Conservation (phyloP, 2,329 filamentous ascomycete species). For the Phoma sp. region DNA sequence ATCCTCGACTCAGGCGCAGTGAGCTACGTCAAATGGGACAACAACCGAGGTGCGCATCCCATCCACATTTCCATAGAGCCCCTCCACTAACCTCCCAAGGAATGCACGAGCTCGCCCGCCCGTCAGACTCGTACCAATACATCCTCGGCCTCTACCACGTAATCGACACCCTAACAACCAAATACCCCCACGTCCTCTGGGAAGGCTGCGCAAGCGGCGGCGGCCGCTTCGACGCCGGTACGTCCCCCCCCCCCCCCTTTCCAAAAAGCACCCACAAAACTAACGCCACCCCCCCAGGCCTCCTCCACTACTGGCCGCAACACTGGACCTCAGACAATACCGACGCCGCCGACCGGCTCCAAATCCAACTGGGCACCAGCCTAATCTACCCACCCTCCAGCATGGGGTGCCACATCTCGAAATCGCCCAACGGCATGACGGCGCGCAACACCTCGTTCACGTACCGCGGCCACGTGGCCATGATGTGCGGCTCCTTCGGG, state of each 20-base stretch:
- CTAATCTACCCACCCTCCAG: conserved; percentile 66
- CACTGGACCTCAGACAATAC: conserved; percentile 71
- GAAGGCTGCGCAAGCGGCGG: conserved; percentile 71
- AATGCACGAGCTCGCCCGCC: conserved; percentile 64
- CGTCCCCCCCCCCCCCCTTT: not conserved
- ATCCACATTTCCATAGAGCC: too few species aligned
- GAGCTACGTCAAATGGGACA: conserved; percentile 71
- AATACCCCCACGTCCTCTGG: conserved; percentile 68
- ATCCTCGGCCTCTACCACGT: conserved; percentile 69
- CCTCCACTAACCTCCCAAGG: conserved; percentile 27
- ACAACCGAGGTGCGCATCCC: conserved; percentile 56
- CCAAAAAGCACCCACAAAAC: too few species aligned
- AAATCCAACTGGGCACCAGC: conserved; percentile 69
- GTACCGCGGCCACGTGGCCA: conserved; percentile 69
- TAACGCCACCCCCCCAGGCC: conserved; percentile 50
- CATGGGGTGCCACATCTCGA: conserved; percentile 70
- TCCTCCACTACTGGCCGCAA: conserved; percentile 70
- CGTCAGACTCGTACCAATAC: conserved; percentile 63
- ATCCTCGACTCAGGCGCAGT: conserved; percentile 62
- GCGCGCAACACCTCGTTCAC: conserved; percentile 61
- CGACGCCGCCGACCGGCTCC: conserved; percentile 65
- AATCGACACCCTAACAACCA: conserved; percentile 63
- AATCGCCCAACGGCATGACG: conserved; percentile 65
- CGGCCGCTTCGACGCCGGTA: conserved; percentile 64
- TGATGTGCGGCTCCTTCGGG: conserved; percentile 72